Evolutionary conservation across 768 basidiomycete species (phyloP).

Genomic region (Tylopilus sp.): DNA sequence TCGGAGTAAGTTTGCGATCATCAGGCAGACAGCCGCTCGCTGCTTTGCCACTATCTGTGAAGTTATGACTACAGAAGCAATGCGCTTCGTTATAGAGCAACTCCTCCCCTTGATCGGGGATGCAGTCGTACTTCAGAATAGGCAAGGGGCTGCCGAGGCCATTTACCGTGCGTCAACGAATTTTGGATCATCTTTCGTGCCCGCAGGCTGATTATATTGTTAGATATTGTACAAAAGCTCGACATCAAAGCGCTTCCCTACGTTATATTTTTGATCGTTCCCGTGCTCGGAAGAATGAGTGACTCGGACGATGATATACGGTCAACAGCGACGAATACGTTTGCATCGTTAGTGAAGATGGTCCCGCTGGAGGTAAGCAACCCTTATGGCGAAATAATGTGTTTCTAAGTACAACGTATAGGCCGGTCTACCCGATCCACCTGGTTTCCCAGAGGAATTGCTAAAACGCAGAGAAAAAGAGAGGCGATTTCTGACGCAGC

Average conservation of each 20-base stretch:
- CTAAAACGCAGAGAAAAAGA: conserved; percentile 83
- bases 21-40: conserved; percentile 82
- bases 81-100: conserved; percentile 85
- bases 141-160: conserved; percentile 89
- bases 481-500: conserved; percentile 86
- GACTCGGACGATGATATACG: conserved; percentile 90
- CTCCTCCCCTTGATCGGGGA: conserved; percentile 83
- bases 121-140: conserved; percentile 62
- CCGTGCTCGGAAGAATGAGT: conserved; percentile 96
- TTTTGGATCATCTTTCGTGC: neutral
- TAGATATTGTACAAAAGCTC: conserved; percentile 88
- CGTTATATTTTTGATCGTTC: conserved; percentile 94
- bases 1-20: conserved; percentile 85
- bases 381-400: neutral
- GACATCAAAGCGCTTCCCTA: conserved; percentile 96
- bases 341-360: conserved; percentile 97
- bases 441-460: conserved; percentile 85
- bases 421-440: conserved; percentile 97
- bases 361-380: conserved; percentile 85
- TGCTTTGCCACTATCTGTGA: conserved; percentile 88
- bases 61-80: conserved; percentile 79
- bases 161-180: conserved; percentile 74
- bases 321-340: conserved; percentile 93
- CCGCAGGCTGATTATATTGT: conserved; percentile 12
- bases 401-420: conserved; percentile 26